These are phyloP conservation scores for Puccinia coronata DNA, from an alignment of 1,284 basidiomycete genomes.

Conservation along the genomic window DNA sequence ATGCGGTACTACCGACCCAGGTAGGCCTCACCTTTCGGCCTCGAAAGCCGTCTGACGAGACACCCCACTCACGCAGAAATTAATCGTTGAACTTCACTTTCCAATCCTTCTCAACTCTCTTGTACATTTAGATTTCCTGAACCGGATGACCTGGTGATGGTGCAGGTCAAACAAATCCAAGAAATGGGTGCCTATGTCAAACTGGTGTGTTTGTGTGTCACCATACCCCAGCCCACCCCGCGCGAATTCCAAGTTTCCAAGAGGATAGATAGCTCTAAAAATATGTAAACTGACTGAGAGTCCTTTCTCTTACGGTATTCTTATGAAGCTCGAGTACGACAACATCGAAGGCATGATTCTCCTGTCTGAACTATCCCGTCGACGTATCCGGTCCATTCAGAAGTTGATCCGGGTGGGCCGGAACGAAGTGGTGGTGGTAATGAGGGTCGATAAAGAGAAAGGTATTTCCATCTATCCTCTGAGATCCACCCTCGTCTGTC, in stretches of 20 bases:
- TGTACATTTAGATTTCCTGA: slow-evolving; percentile 45
- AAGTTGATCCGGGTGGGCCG: slow-evolving; percentile 96
- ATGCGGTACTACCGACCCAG: slow-evolving; percentile 49
- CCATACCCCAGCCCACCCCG: not conserved
- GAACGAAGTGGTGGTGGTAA: slow-evolving; percentile 97
- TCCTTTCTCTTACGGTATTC: not conserved
- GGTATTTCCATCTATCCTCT: slow-evolving; percentile 64
- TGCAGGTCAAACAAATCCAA: slow-evolving; percentile 96
- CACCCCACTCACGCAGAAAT: not conserved
- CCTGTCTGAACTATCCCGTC: slow-evolving; percentile 89
- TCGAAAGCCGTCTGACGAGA: not conserved
- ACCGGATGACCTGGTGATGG: slow-evolving; percentile 92
- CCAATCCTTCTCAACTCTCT: too few species aligned
- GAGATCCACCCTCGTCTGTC: not conserved
- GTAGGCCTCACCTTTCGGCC: slow-evolving; percentile 20
- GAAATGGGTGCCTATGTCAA: slow-evolving; percentile 99
- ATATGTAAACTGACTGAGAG: not conserved
- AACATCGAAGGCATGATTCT: slow-evolving; percentile 99
- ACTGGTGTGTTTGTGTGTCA: slow-evolving; percentile 61
- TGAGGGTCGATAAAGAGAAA: slow-evolving; percentile 99
- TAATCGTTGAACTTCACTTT: slow-evolving; percentile 12
- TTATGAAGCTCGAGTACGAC: slow-evolving; percentile 82
- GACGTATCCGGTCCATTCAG: slow-evolving; percentile 96
- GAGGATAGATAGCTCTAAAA: not conserved
- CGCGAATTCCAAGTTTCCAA: not conserved